Conservation (phyloP, 2,329 filamentous ascomycete genomes). For the Arthrobotrys musiformis region DNA sequence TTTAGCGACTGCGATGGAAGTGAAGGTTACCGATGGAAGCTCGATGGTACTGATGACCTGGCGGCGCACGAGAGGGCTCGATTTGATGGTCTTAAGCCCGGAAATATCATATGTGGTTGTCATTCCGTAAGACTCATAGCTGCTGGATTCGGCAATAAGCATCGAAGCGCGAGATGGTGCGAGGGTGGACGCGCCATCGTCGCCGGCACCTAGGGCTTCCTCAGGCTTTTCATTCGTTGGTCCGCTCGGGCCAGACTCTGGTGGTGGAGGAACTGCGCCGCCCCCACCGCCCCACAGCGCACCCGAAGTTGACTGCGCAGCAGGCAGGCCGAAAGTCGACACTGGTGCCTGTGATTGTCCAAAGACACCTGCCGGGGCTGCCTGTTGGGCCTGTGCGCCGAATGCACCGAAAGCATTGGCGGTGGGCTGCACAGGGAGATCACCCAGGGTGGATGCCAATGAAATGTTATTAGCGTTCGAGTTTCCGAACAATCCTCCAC, state of each 20-base stretch:
- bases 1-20: slow-evolving; percentile 71
- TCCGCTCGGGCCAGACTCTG: not conserved
- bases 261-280: not conserved
- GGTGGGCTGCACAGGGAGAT: not conserved
- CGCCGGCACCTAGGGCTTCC: slow-evolving; percentile 32
- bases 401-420: not conserved
- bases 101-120: slow-evolving; percentile 73
- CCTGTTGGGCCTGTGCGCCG: not conserved
- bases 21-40: slow-evolving; percentile 68
- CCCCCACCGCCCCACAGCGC: not conserved
- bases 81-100: slow-evolving; percentile 70
- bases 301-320: not conserved
- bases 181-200: slow-evolving; percentile 59
- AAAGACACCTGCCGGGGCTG: not conserved
- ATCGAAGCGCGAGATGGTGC: slow-evolving; percentile 54
- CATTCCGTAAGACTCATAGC: slow-evolving; percentile 70
- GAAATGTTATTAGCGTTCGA: not conserved
- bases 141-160: slow-evolving; percentile 60
- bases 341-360: not conserved
- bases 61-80: slow-evolving; percentile 66
- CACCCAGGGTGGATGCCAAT: slow-evolving; percentile 30
- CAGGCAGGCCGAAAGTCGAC: not conserved
- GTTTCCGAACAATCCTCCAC: slow-evolving; percentile 3
- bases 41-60: slow-evolving; percentile 71
- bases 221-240: slow-evolving; percentile 2